Conservation (phyloP, 805 yeast genomes). For the Debaryomyces castellii region DNA sequence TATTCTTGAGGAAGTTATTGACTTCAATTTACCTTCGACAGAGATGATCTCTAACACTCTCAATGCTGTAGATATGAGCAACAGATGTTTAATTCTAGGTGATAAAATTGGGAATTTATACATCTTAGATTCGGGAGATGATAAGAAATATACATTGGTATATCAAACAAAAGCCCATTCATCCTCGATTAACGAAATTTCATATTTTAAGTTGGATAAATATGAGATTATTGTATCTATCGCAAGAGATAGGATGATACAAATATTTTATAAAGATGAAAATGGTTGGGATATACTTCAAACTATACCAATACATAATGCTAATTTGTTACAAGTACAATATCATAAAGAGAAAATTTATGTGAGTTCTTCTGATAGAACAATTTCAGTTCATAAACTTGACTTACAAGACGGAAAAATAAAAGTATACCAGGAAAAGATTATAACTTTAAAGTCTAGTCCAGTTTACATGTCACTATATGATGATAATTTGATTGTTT, state of each 20-base stretch:
- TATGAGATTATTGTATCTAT: conserved; percentile 43
- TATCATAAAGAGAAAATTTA: conserved; percentile 33
- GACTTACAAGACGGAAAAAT: conserved; percentile 16
- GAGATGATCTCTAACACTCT: conserved; percentile 40
- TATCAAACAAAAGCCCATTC: conserved; percentile 48
- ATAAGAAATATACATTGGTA: conserved; percentile 6
- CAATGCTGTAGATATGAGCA: conserved; percentile 38
- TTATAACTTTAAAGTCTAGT: conserved; percentile 50
- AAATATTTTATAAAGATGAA: conserved; percentile 38
- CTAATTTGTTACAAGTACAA: conserved; percentile 44
- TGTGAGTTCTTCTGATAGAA: conserved; percentile 63
- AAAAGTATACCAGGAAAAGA: conserved; percentile 39
- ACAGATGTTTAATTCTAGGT: conserved; percentile 37
- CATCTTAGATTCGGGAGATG: conserved; percentile 21
- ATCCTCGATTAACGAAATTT: conserved; percentile 48
- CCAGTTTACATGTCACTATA: conserved; percentile 43
- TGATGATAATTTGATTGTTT: conserved; percentile 44
- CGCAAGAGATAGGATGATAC: conserved; percentile 65
- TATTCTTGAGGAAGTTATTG: conserved; percentile 8
- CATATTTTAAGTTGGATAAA: conserved; percentile 27
- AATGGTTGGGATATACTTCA: conserved; percentile 53
- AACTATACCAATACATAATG: conserved; percentile 60
- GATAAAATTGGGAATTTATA: conserved; percentile 49
- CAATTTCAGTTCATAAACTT: conserved; percentile 52
- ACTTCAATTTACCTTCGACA: conserved; percentile 20